Evolutionary conservation across 805 yeast species (phyloP).

Genomic region (Metschnikowia reukaufii): DNA sequence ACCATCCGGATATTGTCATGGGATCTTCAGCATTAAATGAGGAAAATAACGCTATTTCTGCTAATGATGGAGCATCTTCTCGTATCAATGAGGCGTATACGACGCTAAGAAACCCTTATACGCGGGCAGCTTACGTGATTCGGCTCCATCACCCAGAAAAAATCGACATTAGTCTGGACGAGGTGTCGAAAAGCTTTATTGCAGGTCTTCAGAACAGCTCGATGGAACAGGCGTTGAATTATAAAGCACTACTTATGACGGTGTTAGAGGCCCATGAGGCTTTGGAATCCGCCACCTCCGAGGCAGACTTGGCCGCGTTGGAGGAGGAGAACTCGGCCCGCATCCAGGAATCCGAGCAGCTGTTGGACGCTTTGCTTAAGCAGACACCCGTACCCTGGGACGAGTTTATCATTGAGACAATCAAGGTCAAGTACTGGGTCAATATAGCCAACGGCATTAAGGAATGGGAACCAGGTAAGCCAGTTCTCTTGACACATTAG

Average conservation of each 20-base stretch:
- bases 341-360: slow-evolving; percentile 45
- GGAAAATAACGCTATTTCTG: neutral
- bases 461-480: slow-evolving; percentile 76
- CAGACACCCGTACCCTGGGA: slow-evolving; percentile 48
- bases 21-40: slow-evolving; percentile 24
- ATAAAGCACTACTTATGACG: slow-evolving; percentile 64
- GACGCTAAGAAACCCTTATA: slow-evolving; percentile 66
- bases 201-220: slow-evolving; percentile 38
- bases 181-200: slow-evolving; percentile 42
- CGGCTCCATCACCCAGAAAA: slow-evolving; percentile 37
- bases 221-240: slow-evolving; percentile 33
- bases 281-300: slow-evolving; percentile 62
- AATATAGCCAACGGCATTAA: slow-evolving; percentile 71
- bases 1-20: slow-evolving; percentile 74
- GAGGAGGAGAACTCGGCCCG: slow-evolving; percentile 57
- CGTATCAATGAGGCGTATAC: slow-evolving; percentile 75
- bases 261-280: slow-evolving; percentile 85
- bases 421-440: slow-evolving; percentile 79
- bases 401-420: slow-evolving; percentile 61
- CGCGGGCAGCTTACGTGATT: slow-evolving; percentile 47
- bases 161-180: slow-evolving; percentile 60
- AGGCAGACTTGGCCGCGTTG: slow-evolving; percentile 55
- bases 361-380: slow-evolving; percentile 48
- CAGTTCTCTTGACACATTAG: slow-evolving; percentile 63
- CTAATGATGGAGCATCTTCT: slow-evolving; percentile 30